Evolutionary conservation across 495 filamentous ascomycete species (phyloP).

Genomic region (Penicillium bialowiezense): DNA sequence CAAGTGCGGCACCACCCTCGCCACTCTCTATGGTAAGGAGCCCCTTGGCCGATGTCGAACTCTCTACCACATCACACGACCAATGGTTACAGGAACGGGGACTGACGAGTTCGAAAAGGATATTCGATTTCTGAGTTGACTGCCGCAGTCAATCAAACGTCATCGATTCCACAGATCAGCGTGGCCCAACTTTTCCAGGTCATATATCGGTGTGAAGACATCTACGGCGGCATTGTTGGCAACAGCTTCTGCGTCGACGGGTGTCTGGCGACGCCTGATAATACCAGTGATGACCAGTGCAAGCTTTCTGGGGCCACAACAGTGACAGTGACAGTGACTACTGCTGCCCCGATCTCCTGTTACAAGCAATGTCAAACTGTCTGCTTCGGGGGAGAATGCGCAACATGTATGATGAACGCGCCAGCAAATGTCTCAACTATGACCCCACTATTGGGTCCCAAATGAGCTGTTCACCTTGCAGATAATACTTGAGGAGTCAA

Average conservation of each 20-base stretch:
- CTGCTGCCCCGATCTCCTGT: not conserved
- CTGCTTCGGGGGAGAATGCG: conserved; percentile 9
- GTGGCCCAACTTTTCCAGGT: conserved; percentile 13
- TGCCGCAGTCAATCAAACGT: conserved; percentile 14
- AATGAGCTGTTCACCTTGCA: not conserved
- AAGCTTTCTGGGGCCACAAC: not conserved
- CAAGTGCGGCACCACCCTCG: conserved; percentile 19
- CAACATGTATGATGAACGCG: not conserved
- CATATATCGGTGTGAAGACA: conserved; percentile 18
- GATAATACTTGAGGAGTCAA: not conserved
- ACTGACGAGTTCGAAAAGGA: conserved; percentile 4
- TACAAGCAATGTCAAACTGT: conserved; percentile 7
- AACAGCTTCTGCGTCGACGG: conserved; percentile 15
- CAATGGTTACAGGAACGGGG: not conserved
- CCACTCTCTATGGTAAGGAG: conserved; percentile 12
- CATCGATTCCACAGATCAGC: conserved; percentile 14
- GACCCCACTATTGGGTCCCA: not conserved
- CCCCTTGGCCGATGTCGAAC: not conserved
- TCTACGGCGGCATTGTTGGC: conserved; percentile 13
- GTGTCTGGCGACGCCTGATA: conserved; percentile 7
- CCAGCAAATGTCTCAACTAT: not conserved
- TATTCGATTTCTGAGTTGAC: conserved; percentile 14
- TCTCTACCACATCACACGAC: not conserved
- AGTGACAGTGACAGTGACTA: not conserved
- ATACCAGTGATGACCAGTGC: conserved; percentile 14